Conservation (phyloP, 2,329 filamentous ascomycete genomes). For the Periglandula ipomoeae region DNA sequence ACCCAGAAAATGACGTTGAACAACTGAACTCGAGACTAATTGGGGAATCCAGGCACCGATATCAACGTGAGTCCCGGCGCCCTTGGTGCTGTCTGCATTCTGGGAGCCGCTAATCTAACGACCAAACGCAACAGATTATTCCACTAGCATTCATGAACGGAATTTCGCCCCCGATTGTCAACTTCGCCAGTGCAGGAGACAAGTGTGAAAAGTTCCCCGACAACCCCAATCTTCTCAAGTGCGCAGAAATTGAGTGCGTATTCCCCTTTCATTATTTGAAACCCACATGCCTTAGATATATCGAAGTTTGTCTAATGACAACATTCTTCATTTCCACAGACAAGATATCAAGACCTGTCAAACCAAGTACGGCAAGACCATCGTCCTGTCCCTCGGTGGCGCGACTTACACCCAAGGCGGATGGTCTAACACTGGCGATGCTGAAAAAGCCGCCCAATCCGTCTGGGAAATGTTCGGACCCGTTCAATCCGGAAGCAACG, state of each 20-base stretch:
- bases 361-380: constrained; percentile 52
- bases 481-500: constrained; percentile 27
- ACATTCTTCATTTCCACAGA: no score
- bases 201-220: constrained; percentile 48
- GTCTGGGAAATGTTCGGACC: constrained; percentile 68
- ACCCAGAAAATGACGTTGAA: no score
- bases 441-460: constrained; percentile 46
- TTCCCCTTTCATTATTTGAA: no score
- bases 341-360: constrained; percentile 56
- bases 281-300: no score
- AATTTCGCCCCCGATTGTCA: constrained; percentile 45
- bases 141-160: constrained; percentile 55
- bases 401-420: constrained; percentile 61
- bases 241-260: constrained; percentile 52
- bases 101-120: no score
- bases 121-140: no score
- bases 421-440: constrained; percentile 44
- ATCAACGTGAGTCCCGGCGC: constrained; percentile 48
- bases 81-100: no score
- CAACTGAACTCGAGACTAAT: no score
- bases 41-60: constrained; percentile 1
- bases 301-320: no score
- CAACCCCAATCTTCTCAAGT: constrained; percentile 31
- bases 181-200: constrained; percentile 56
- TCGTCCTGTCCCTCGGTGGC: constrained; percentile 65